Conservation (phyloP, 2,329 filamentous ascomycete species). For the Elsinoe necatrix region DNA sequence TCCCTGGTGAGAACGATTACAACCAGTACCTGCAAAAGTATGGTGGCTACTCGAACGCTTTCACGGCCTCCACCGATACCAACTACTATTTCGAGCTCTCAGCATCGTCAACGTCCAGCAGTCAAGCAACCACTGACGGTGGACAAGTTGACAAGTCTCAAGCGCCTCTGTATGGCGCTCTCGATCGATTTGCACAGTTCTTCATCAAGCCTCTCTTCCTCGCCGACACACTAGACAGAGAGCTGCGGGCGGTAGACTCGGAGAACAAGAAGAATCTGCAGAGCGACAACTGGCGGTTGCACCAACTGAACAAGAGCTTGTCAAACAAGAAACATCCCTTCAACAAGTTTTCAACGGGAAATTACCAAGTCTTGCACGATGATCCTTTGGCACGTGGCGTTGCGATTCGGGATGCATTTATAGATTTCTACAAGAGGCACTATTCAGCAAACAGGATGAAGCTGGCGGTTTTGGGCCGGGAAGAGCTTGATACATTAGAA, state of each 20-base stretch:
- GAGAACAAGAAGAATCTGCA: slow-evolving; percentile 98
- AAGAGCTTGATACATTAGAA: slow-evolving; percentile 73
- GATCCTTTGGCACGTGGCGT: slow-evolving; percentile 69
- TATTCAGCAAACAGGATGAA: slow-evolving; percentile 95
- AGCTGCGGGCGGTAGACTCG: slow-evolving; percentile 82
- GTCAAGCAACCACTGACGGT: slow-evolving; percentile 36
- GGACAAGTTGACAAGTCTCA: slow-evolving; percentile 31
- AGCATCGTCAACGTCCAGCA: slow-evolving; percentile 57
- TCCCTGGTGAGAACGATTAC: slow-evolving; percentile 91
- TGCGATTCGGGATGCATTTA: slow-evolving; percentile 83
- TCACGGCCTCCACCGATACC: slow-evolving; percentile 85
- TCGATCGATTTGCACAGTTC: slow-evolving; percentile 90
- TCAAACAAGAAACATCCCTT: slow-evolving; percentile 82
- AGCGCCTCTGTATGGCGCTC: slow-evolving; percentile 66
- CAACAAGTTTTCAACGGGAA: slow-evolving; percentile 86
- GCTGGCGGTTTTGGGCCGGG: slow-evolving; percentile 73
- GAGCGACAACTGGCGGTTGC: slow-evolving; percentile 76
- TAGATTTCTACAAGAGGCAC: slow-evolving; percentile 79
- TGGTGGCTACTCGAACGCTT: slow-evolving; percentile 89
- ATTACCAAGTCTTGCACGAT: slow-evolving; percentile 75
- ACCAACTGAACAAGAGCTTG: slow-evolving; percentile 81
- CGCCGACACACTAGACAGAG: slow-evolving; percentile 73
- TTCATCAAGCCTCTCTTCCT: slow-evolving; percentile 85
- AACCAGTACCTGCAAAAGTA: slow-evolving; percentile 84
- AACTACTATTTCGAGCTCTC: slow-evolving; percentile 98